phyloP scores from a whole-genome alignment of 2,329 filamentous ascomycete species.

The Cytospora chrysosperma region DNA sequence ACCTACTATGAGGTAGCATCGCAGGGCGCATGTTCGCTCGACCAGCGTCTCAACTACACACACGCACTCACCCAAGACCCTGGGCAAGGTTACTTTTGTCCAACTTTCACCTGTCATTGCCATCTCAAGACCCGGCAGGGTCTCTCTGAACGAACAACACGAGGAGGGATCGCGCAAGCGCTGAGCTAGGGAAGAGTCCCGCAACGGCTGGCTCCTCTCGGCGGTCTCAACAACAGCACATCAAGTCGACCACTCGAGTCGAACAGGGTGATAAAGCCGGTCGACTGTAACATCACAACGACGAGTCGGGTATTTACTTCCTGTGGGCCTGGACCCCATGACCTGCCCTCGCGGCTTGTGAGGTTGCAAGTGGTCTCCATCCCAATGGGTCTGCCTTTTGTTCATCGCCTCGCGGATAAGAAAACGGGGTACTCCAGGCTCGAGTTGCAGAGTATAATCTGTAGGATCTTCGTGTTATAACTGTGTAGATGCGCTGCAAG shows the following conservation, averaged over 20 bases:
- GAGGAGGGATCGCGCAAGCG: conserved; percentile 7
- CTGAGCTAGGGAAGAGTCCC: not conserved
- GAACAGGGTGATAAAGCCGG: not conserved
- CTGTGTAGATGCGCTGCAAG: conserved; percentile 4
- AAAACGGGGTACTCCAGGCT: not conserved
- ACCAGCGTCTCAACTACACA: not conserved
- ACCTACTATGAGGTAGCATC: conserved; percentile 4
- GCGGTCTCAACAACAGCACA: conserved; percentile 17
- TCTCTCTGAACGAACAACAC: not conserved
- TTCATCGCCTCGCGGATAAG: not conserved
- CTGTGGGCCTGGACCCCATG: conserved; percentile 23
- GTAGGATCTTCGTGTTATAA: not conserved
- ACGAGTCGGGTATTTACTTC: conserved; percentile 23
- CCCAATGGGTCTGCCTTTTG: conserved; percentile 5
- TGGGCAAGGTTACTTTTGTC: not conserved
- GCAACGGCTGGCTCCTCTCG: conserved; percentile 12
- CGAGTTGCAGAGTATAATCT: not conserved
- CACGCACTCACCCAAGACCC: not conserved
- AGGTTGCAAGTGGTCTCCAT: conserved; percentile 20
- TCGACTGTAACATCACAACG: conserved; percentile 12
- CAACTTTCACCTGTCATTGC: not conserved
- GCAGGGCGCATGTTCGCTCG: not conserved
- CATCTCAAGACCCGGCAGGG: not conserved
- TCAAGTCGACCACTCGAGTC: not conserved
- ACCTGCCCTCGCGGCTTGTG: conserved; percentile 21